Evolutionary conservation across 306 rosid genomes (phyloP).

Genomic region (Prosopis cineraria): DNA sequence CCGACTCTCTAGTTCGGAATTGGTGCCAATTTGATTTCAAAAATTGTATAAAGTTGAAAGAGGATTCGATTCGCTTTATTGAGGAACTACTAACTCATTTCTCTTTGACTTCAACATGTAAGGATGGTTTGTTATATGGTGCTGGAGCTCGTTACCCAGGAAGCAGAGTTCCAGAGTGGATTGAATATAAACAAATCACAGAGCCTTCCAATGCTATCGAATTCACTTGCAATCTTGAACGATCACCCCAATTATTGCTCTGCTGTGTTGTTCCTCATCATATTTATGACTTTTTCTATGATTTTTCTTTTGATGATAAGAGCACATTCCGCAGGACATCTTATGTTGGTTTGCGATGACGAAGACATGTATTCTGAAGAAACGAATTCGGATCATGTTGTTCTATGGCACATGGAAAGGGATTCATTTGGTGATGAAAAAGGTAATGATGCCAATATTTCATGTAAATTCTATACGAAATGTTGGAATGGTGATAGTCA

Average conservation of each 20-base stretch:
- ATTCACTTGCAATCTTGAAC: background rate
- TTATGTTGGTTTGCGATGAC: no score
- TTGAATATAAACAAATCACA: background rate
- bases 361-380: no score
- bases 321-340: no score
- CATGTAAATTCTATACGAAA: no score
- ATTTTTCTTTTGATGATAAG: background rate
- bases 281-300: rapidly evolving
- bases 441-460: no score
- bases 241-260: slow-evolving; percentile 2
- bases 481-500: no score
- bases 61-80: background rate
- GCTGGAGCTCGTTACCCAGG: background rate
- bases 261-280: background rate
- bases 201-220: background rate
- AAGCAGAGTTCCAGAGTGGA: background rate
- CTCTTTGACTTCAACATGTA: background rate
- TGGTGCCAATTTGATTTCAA: background rate
- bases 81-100: background rate
- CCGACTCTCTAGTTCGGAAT: background rate
- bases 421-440: no score
- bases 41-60: background rate
- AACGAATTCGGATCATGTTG: no score
- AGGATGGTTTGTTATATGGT: rapidly evolving
- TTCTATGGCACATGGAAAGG: no score